Percentiles rank a stretch among this genome's conserved stretches.
These are phyloP conservation scores for Cystobasidium sp. DNA, from an alignment of 1,284 basidiomycete genomes.

Conservation along the genomic window DNA sequence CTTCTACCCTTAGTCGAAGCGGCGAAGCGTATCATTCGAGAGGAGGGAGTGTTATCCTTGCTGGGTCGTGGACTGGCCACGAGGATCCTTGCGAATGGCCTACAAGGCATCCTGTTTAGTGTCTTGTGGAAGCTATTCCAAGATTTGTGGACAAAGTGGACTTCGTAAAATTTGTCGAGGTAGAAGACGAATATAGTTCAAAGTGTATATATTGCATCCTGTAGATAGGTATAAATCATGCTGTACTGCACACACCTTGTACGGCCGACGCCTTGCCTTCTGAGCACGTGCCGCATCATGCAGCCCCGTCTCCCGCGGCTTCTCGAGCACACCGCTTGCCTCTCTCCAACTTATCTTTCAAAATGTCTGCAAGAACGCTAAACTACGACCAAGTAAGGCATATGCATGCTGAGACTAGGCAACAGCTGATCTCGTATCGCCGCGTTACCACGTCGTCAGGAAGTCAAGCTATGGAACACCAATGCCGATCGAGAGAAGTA, in stretches of 20 bases:
- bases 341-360: background rate
- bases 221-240: too few relatives aligned
- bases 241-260: too few relatives aligned
- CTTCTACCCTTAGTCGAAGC: slow-evolving; percentile 60
- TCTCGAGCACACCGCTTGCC: background rate
- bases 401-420: background rate
- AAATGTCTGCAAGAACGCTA: background rate
- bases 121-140: slow-evolving; percentile 82
- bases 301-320: background rate
- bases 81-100: slow-evolving; percentile 70
- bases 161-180: background rate
- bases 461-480: slow-evolving; percentile 83
- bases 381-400: slow-evolving; percentile 26
- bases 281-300: background rate
- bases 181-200: background rate
- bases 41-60: slow-evolving; percentile 69
- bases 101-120: slow-evolving; percentile 83
- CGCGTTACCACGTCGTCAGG: slow-evolving; percentile 62
- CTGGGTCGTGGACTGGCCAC: slow-evolving; percentile 83
- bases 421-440: background rate
- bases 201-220: too few relatives aligned
- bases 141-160: slow-evolving; percentile 59
- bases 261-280: too few relatives aligned
- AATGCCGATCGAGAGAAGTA: slow-evolving; percentile 88
- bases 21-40: slow-evolving; percentile 67